Evolutionary conservation across 257 asterid species (phyloP).

Genomic region (Forsythia viridissima): DNA sequence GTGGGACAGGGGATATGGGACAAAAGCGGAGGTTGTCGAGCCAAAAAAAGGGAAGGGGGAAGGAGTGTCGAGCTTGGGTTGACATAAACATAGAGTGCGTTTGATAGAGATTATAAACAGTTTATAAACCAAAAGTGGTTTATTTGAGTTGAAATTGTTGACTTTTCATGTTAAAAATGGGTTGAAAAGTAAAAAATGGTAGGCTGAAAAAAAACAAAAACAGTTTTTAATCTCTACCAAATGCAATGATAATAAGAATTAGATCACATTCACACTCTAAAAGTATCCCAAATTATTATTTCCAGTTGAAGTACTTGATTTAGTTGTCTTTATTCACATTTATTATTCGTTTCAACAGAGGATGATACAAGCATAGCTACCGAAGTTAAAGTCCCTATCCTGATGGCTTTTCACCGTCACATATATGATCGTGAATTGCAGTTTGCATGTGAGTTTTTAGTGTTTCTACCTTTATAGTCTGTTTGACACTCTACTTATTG

Average conservation of each 20-base stretch:
- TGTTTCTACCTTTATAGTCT: slow-evolving; percentile 16
- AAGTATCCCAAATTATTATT: not conserved
- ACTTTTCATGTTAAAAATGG: too few relatives aligned
- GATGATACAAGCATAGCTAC: slow-evolving; percentile 92
- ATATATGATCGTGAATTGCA: slow-evolving; percentile 83
- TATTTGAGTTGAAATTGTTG: too few relatives aligned
- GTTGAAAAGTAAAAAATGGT: too few relatives aligned
- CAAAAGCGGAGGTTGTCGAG: not conserved
- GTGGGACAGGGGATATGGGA: not conserved
- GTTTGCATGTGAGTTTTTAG: slow-evolving; percentile 74
- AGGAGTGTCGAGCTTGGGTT: not conserved
- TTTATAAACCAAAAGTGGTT: too few relatives aligned
- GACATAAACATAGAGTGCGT: too few relatives aligned
- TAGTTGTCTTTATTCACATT: not conserved
- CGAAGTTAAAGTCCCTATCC: slow-evolving; percentile 81
- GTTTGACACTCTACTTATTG: slow-evolving; percentile 1
- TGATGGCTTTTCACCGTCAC: slow-evolving; percentile 80
- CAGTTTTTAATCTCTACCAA: too few relatives aligned
- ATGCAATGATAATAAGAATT: not conserved
- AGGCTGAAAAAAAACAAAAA: too few relatives aligned
- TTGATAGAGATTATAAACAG: too few relatives aligned
- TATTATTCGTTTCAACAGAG: slow-evolving; percentile 59
- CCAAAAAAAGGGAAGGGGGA: not conserved
- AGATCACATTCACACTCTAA: not conserved
- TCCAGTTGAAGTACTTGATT: slow-evolving; percentile 9